These are phyloP conservation scores for Exophiala dermatitidis DNA, from an alignment of 2,329 filamentous ascomycete species.

Conservation along the genomic window DNA sequence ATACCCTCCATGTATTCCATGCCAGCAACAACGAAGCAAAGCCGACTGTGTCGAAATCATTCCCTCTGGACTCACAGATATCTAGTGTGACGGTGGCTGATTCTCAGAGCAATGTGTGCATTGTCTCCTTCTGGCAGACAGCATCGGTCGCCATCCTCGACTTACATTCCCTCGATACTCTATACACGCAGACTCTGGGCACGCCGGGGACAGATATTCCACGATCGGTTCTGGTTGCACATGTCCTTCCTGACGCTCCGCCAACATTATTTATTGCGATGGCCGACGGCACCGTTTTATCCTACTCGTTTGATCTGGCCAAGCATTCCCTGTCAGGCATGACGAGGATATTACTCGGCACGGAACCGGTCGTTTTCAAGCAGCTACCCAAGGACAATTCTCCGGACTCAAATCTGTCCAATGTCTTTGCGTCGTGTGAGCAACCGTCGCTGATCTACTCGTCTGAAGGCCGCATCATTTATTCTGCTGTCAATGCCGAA, in stretches of 20 bases:
- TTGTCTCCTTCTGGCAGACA: constrained; percentile 83
- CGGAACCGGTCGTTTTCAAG: constrained; percentile 74
- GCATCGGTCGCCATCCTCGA: constrained; percentile 69
- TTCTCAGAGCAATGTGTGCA: constrained; percentile 57
- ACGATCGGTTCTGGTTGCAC: constrained; percentile 69
- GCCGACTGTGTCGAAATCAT: constrained; percentile 52
- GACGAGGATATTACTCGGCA: constrained; percentile 79
- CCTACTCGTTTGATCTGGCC: constrained; percentile 61
- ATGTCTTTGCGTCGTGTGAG: constrained; percentile 88
- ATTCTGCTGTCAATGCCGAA: constrained; percentile 87
- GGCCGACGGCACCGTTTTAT: constrained; percentile 85
- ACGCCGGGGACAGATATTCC: constrained; percentile 70
- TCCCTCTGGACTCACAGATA: constrained; percentile 65
- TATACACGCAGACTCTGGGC: constrained; percentile 57
- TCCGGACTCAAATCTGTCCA: constrained; percentile 54
- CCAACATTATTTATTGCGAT: constrained; percentile 82
- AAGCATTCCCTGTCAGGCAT: constrained; percentile 61
- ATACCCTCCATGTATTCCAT: constrained; percentile 62
- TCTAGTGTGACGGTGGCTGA: constrained; percentile 73
- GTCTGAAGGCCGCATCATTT: constrained; percentile 77
- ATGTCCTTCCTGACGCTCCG: constrained; percentile 58
- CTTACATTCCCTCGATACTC: constrained; percentile 56
- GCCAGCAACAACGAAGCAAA: constrained; percentile 46
- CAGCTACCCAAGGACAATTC: constrained; percentile 54
- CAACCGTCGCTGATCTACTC: constrained; percentile 91